These are phyloP conservation scores for Hemileccinum impolitum DNA, from an alignment of 768 basidiomycete genomes.

Conservation along the genomic window DNA sequence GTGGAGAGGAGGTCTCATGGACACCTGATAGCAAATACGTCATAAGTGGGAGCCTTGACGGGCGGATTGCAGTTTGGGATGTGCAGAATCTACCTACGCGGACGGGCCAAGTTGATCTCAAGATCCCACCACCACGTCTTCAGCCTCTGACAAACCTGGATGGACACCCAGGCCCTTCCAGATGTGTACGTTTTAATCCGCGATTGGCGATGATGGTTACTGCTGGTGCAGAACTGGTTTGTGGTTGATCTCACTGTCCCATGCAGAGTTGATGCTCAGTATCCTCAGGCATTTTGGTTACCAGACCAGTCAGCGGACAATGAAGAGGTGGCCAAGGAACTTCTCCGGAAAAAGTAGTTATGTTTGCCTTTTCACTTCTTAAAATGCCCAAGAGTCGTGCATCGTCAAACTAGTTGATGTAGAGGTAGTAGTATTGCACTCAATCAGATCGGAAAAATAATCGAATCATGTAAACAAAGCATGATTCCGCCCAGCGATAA, in stretches of 20 bases:
- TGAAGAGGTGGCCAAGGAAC: conserved; percentile 68
- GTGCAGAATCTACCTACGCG: conserved; percentile 56
- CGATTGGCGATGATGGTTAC: conserved; percentile 83
- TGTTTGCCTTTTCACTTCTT: too few species aligned
- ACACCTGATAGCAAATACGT: conserved; percentile 93
- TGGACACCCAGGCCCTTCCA: conserved; percentile 77
- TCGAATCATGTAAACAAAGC: background rate
- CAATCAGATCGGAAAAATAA: background rate
- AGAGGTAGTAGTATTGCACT: conserved; percentile 1
- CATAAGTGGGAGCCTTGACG: conserved; percentile 81
- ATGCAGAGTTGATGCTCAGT: conserved; percentile 7
- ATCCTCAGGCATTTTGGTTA: conserved; percentile 57
- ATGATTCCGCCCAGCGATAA: conserved; percentile 10
- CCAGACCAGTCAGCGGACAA: conserved; percentile 65
- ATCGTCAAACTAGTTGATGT: background rate
- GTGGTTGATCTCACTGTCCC: conserved; percentile 19
- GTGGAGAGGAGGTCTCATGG: conserved; percentile 93
- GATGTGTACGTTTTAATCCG: conserved; percentile 91
- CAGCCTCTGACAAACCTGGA: conserved; percentile 54
- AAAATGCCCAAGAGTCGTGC: background rate
- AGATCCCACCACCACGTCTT: conserved; percentile 48
- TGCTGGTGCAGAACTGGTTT: conserved; percentile 80
- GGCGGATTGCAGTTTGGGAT: conserved; percentile 87
- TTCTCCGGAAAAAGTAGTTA: conserved; percentile 52
- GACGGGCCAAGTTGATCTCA: conserved; percentile 52